These are phyloP conservation scores for Crithidia thermophila DNA, from an alignment of 208 protist species.

Conservation along the genomic window DNA sequence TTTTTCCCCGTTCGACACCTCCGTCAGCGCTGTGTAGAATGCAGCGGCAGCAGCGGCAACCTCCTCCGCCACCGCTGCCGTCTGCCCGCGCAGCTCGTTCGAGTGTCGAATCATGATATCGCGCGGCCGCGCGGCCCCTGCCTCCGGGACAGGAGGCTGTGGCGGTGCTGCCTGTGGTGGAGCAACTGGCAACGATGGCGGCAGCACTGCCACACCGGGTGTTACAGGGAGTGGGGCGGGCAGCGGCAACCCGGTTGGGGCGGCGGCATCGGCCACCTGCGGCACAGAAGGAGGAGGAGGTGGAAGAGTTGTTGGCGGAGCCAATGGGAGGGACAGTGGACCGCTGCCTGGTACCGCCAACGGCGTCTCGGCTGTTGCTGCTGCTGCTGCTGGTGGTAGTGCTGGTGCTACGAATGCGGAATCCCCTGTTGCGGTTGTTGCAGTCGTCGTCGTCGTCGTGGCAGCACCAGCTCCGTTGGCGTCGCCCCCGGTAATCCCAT, in stretches of 20 bases:
- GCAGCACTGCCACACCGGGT: background rate
- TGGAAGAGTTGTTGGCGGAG: constrained; percentile 1
- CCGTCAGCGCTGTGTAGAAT: constrained; percentile 27
- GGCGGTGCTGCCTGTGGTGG: too few relatives aligned
- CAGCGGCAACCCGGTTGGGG: background rate
- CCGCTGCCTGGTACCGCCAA: background rate
- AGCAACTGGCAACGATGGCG: background rate
- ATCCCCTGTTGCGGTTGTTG: background rate
- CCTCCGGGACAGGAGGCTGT: background rate
- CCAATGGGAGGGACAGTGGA: constrained; percentile 5
- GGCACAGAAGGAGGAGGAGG: constrained; percentile 16
- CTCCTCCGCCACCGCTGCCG: constrained; percentile 22
- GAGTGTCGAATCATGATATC: constrained; percentile 61
- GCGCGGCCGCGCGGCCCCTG: constrained; percentile 37
- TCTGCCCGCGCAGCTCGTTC: constrained; percentile 45
- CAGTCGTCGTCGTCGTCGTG: background rate
- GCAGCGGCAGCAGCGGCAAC: constrained; percentile 24
- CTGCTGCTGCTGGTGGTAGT: background rate
- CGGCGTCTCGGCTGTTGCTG: background rate
- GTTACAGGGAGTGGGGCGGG: background rate
- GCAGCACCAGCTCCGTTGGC: background rate
- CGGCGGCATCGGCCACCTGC: background rate
- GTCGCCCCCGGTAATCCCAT: constrained; percentile 16
- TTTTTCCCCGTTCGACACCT: background rate
- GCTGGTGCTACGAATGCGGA: too few relatives aligned